Evolutionary conservation across 2,329 filamentous ascomycete species (phyloP), one percentile per base, ranked within the genome.

Genomic region (Ophiosphaerella korrae): DNA sequence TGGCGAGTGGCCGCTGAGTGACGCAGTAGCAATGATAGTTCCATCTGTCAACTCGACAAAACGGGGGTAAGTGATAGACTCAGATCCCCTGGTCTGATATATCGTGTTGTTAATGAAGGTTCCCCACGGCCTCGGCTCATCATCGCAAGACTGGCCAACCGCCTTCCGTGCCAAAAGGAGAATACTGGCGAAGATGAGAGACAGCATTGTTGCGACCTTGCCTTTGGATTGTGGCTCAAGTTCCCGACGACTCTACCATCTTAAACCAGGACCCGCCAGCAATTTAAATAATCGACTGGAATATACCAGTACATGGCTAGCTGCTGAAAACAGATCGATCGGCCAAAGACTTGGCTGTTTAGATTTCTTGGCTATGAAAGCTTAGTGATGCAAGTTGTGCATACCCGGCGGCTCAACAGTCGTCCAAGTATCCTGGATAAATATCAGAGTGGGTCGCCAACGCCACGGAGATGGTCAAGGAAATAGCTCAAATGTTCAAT

Each of bases 91-190:
- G 11, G 57, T 45, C 32, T 62, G 52, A 34, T 58, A 62, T 39
- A 62, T 60, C 33, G 59, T 64, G 39, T 60, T 59, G 48, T 64
- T 62, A 26, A 48, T 51, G 38, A 62, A 64, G 43, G 42, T 57
- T 2, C 59, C 57, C 47, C 48, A 62, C 29, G 59, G 55, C 16
- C 54, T 18, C 5, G 55, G 49, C 39, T 21, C 42, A 36, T 35
- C 29, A 41, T 26, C 38, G 16, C 26, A 34, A 18, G 33, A 43
- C 16, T 42, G 37, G 9, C 40, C 48, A 35, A 52, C 14, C 21
- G 38, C 33, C 26, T 16, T 45, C 13, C 29, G 42, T 14, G 42
- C 42, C 12, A 44, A 26, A 24, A 44, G 32, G 26, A 42, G n/a
- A 32, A 14, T 31, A 31, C 24, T 42, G 13, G 39, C 32, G 23